Percentiles rank a stretch among this genome's conserved stretches.
Conservation (phyloP, 176 grass and related monocot genomes). For the Triticum urartu region DNA sequence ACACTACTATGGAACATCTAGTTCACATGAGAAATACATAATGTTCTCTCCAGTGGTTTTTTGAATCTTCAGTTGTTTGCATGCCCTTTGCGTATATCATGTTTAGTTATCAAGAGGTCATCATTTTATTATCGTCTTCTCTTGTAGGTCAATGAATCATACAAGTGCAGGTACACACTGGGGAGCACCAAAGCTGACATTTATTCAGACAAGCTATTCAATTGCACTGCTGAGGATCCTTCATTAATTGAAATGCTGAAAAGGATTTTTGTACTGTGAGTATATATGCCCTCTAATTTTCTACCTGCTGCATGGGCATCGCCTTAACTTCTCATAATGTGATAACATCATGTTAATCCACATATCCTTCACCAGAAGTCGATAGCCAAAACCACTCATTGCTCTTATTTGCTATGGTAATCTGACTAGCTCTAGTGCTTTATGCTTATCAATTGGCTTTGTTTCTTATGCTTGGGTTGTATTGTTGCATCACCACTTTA, state of each 20-base stretch:
- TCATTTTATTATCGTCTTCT: slow-evolving; percentile 17
- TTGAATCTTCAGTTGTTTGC: background rate
- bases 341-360: background rate
- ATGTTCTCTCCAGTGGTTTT: background rate
- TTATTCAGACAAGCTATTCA: slow-evolving; percentile 69
- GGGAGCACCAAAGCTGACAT: slow-evolving; percentile 85
- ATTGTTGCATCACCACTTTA: background rate
- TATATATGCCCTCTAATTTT: slow-evolving; percentile 13
- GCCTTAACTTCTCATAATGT: background rate
- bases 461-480: background rate
- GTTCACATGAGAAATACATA: background rate
- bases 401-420: background rate
- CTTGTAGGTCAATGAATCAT: slow-evolving; percentile 91
- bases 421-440: background rate
- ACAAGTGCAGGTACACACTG: slow-evolving; percentile 74
- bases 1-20: slow-evolving; percentile 8
- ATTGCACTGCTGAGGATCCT: slow-evolving; percentile 78
- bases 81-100: background rate
- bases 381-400: slow-evolving; percentile 7
- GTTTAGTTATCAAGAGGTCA: background rate
- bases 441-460: background rate
- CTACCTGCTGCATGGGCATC: background rate
- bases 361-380: slow-evolving; percentile 1
- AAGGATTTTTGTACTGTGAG: slow-evolving; percentile 84
- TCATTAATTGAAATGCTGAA: slow-evolving; percentile 64